Evolutionary conservation across 2,329 filamentous ascomycete genomes (phyloP).

Genomic region (Fusarium pseudoanthophilum): DNA sequence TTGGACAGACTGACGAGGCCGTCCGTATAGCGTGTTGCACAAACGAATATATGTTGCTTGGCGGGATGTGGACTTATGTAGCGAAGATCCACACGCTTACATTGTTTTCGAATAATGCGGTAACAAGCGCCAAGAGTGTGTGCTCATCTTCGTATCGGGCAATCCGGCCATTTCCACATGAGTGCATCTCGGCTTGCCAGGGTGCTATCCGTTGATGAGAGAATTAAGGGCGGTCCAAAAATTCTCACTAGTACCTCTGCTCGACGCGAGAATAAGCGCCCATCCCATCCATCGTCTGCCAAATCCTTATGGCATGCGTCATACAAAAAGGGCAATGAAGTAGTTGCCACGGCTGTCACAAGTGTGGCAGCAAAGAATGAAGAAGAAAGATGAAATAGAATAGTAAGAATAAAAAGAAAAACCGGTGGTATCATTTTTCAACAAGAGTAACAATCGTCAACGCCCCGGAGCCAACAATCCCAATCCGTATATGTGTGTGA

Average conservation of each 20-base stretch:
- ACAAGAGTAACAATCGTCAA: slow-evolving; percentile 39
- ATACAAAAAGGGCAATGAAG: slow-evolving; percentile 8
- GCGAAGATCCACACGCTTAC: slow-evolving; percentile 2
- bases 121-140: background rate
- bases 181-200: background rate
- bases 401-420: slow-evolving; percentile 18
- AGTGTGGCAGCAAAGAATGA: slow-evolving; percentile 15
- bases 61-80: background rate
- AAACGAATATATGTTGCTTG: slow-evolving; percentile 1
- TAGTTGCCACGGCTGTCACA: slow-evolving; percentile 3
- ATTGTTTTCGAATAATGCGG: background rate
- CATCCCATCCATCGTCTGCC: slow-evolving; percentile 7
- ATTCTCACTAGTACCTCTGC: background rate
- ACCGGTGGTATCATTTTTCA: slow-evolving; percentile 46
- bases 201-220: background rate
- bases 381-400: slow-evolving; percentile 7
- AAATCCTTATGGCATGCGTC: slow-evolving; percentile 21
- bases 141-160: background rate
- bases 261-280: background rate
- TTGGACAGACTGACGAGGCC: background rate
- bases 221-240: background rate
- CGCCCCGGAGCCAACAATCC: slow-evolving; percentile 40
- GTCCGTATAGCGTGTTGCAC: background rate
- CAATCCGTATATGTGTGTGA: slow-evolving; percentile 38
- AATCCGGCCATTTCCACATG: background rate